Conservation (phyloP, 805 yeast species). For the Spencermartinsiella europaea region DNA sequence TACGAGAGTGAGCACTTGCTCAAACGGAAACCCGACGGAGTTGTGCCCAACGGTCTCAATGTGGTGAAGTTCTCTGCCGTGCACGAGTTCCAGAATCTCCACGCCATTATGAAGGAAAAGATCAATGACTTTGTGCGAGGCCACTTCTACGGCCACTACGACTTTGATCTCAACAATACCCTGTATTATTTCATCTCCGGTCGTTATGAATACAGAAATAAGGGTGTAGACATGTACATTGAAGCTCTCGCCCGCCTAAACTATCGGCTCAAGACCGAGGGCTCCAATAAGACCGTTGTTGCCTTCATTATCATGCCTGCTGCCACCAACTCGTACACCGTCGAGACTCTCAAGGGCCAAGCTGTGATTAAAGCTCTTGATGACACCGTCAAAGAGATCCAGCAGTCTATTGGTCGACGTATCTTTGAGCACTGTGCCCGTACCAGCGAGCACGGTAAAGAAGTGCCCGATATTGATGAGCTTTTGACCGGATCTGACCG, state of each 20-base stretch:
- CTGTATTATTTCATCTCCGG: constrained; percentile 95
- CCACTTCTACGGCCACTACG: constrained; percentile 94
- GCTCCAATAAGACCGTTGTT: constrained; percentile 87
- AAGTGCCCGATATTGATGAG: constrained; percentile 75
- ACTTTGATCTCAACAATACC: constrained; percentile 90
- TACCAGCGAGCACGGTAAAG: constrained; percentile 46
- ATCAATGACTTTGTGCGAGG: constrained; percentile 94
- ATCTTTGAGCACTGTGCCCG: constrained; percentile 87
- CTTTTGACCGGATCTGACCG: constrained; percentile 81
- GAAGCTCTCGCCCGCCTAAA: constrained; percentile 90
- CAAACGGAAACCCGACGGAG: constrained; percentile 97
- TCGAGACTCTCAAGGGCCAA: constrained; percentile 92
- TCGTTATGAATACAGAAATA: constrained; percentile 91
- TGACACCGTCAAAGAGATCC: constrained; percentile 82
- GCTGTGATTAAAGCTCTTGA: constrained; percentile 92
- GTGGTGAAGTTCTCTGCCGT: constrained; percentile 96
- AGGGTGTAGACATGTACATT: constrained; percentile 93
- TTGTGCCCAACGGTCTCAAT: constrained; percentile 91
- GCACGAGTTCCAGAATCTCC: constrained; percentile 96
- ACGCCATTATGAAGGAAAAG: constrained; percentile 84
- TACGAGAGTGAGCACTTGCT: constrained; percentile 87
- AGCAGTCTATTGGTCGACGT: constrained; percentile 77
- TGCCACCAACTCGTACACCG: constrained; percentile 86
- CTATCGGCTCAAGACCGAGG: constrained; percentile 73
- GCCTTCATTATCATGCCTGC: constrained; percentile 99